Percentiles rank a stretch among this genome's conserved stretches.
Conservation (phyloP, 148 eudicot genomes). For the Linanthus parryae region DNA sequence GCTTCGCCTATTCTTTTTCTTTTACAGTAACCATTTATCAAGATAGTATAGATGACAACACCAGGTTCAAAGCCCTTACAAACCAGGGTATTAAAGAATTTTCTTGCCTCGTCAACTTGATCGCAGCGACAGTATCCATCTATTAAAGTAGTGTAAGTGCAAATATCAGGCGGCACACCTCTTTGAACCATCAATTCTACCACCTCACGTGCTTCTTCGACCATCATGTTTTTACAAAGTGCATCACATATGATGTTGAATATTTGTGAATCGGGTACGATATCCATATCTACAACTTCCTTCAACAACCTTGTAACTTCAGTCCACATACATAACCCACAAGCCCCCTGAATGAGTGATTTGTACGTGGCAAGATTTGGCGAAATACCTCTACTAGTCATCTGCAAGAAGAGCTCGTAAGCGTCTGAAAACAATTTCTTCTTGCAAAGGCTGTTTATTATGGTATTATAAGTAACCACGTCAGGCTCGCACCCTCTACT, state of each 20-base stretch:
- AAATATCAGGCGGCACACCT: neutral
- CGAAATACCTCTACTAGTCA: no score
- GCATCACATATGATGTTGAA: neutral
- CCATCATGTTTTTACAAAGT: constrained; percentile 3
- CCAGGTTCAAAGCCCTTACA: neutral
- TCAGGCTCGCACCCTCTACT: neutral
- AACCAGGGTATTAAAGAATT: neutral
- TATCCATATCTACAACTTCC: neutral
- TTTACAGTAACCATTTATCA: neutral
- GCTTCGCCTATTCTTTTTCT: constrained; percentile 1
- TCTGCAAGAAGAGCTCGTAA: no score
- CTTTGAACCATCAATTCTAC: constrained; percentile 9
- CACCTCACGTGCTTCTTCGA: neutral
- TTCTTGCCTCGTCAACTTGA: constrained; percentile 3
- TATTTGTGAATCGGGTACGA: neutral
- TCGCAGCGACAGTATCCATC: constrained; percentile 3
- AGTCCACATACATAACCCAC: neutral
- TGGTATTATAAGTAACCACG: neutral
- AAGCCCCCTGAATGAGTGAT: no score
- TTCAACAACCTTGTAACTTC: constrained; percentile 1
- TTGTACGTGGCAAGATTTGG: no score
- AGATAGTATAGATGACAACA: neutral
- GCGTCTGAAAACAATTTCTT: no score
- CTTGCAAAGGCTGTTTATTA: constrained; percentile 9
- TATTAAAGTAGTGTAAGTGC: neutral